Percentiles rank a stretch among this genome's conserved stretches.
phyloP scores from a whole-genome alignment of 192 early-diverging fungal species.

The Dissophora ornata region DNA sequence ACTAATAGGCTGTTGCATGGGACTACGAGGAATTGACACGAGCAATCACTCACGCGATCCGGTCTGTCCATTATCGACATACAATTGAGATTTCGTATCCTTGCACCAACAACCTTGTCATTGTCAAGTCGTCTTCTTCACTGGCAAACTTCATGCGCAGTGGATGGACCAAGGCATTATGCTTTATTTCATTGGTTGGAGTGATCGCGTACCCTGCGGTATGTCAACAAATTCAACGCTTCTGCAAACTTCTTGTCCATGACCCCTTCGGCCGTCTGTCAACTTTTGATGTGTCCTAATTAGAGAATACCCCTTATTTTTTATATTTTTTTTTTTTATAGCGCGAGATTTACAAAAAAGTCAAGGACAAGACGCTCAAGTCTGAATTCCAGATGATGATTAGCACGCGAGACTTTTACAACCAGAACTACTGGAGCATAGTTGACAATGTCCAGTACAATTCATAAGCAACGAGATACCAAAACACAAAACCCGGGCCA shows the following conservation, averaged over 20 bases:
- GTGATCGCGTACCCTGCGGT: conserved; percentile 46
- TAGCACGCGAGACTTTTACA: conserved; percentile 48
- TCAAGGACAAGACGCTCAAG: conserved; percentile 37
- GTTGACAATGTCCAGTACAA: conserved; percentile 41
- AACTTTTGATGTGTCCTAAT: no score
- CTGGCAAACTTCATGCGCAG: conserved; percentile 38
- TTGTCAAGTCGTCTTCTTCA: conserved; percentile 34
- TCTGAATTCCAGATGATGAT: conserved; percentile 52
- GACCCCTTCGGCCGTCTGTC: no score
- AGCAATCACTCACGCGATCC: conserved; percentile 52
- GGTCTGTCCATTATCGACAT: conserved; percentile 32
- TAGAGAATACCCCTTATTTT: no score
- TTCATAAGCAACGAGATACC: no score
- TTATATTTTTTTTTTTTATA: conserved; percentile 2
- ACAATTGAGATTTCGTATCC: conserved; percentile 37
- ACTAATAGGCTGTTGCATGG: conserved; percentile 27
- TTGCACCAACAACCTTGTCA: conserved; percentile 46
- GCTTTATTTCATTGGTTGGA: conserved; percentile 38
- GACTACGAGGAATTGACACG: conserved; percentile 49
- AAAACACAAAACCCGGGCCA: no score
- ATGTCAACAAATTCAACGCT: conserved; percentile 13
- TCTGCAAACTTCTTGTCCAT: no score
- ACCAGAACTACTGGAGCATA: conserved; percentile 36
- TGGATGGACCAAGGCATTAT: conserved; percentile 44
- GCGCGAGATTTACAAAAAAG: conserved; percentile 40